Conservation (phyloP, 352 stramenopile species). For the Phytophthora rubi region DNA sequence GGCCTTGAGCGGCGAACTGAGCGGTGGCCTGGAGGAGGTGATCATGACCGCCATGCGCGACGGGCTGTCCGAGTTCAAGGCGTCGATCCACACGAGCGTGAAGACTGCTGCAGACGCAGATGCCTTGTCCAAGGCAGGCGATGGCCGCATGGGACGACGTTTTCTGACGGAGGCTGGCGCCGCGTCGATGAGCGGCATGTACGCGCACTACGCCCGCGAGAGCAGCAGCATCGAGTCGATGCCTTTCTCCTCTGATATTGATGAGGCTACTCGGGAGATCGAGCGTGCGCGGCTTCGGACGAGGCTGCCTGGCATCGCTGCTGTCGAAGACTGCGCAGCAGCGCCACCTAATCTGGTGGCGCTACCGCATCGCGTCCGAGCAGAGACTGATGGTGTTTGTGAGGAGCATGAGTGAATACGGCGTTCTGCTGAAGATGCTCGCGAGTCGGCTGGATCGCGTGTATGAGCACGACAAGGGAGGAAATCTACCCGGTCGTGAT, state of each 20-base stretch:
- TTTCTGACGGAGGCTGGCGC: constrained; percentile 2
- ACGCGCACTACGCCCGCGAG: constrained; percentile 19
- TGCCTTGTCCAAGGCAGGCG: too few relatives aligned
- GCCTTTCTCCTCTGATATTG: constrained; percentile 27
- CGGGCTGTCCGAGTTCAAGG: too few relatives aligned
- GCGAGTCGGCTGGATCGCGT: not conserved
- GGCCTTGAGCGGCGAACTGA: too few relatives aligned
- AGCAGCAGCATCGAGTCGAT: constrained; percentile 27
- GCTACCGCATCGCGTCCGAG: constrained; percentile 42
- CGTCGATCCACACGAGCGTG: too few relatives aligned
- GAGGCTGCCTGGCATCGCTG: not conserved
- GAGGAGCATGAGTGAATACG: constrained; percentile 52
- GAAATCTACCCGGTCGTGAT: too few relatives aligned
- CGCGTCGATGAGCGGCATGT: constrained; percentile 20
- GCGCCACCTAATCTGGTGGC: constrained; percentile 16
- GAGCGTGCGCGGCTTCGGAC: not conserved
- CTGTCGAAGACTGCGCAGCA: constrained; percentile 12
- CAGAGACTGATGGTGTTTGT: constrained; percentile 54
- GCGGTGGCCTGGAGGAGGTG: too few relatives aligned
- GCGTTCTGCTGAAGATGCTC: constrained; percentile 41
- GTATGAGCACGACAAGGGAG: not conserved
- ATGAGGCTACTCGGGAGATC: not conserved
- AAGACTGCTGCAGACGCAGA: too few relatives aligned
- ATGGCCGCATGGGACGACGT: too few relatives aligned
- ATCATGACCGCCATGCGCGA: too few relatives aligned